Conservation (phyloP, 2,329 filamentous ascomycete genomes). For the Scedosporium dehoogii region DNA sequence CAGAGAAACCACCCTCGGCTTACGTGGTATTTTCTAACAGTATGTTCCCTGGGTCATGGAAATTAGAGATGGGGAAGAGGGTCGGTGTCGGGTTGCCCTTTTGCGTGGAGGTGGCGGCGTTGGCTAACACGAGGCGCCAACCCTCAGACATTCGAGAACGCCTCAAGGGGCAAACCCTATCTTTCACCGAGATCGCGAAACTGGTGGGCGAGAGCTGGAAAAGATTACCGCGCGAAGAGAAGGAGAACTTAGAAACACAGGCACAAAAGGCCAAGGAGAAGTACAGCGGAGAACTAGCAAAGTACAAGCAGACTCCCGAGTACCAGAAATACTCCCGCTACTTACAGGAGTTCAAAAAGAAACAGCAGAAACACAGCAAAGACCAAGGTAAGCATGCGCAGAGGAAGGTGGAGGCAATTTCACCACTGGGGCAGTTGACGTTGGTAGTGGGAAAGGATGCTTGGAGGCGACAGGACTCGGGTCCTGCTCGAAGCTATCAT, state of each 20-base stretch:
- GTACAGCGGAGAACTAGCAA: slow-evolving; percentile 60
- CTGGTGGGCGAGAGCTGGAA: slow-evolving; percentile 78
- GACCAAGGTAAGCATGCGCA: slow-evolving; percentile 37
- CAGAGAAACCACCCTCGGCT: slow-evolving; percentile 69
- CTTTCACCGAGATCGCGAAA: slow-evolving; percentile 77
- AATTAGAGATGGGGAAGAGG: too few species aligned
- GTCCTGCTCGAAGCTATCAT: background rate
- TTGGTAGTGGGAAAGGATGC: slow-evolving; percentile 31
- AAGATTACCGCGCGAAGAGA: slow-evolving; percentile 53
- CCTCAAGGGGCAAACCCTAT: slow-evolving; percentile 64
- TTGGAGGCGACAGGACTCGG: slow-evolving; percentile 27
- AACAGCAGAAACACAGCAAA: slow-evolving; percentile 42
- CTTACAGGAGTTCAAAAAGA: slow-evolving; percentile 67
- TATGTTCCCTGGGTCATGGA: slow-evolving; percentile 30
- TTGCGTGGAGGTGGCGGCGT: background rate
- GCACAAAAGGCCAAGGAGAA: slow-evolving; percentile 66
- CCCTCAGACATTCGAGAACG: slow-evolving; percentile 62
- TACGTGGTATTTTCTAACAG: slow-evolving; percentile 83
- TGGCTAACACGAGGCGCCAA: background rate
- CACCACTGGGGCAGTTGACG: background rate
- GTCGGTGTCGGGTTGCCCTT: background rate
- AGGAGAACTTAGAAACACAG: slow-evolving; percentile 63
- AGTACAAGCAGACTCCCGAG: slow-evolving; percentile 68
- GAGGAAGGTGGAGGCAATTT: too few species aligned
- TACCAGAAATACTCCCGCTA: slow-evolving; percentile 63